A percentile compares a stretch with the other conserved stretches of the same genome.
Evolutionary conservation across 768 basidiomycete species (phyloP).

Genomic region (Lactarius hengduanensis): DNA sequence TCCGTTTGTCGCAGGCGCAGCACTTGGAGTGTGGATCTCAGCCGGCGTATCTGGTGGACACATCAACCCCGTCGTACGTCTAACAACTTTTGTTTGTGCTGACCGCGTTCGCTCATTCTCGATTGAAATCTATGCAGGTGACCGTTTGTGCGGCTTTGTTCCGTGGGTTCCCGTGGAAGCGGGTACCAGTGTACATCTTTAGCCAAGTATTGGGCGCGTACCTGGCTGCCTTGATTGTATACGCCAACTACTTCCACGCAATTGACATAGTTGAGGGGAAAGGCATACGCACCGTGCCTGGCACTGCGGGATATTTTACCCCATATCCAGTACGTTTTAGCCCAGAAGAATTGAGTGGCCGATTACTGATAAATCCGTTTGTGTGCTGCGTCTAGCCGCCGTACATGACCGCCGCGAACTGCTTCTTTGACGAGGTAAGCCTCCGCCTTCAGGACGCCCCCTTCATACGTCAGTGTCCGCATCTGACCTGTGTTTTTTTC

Average conservation of each 20-base stretch:
- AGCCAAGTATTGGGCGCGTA: slow-evolving; percentile 61
- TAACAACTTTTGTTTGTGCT: no score
- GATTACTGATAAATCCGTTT: neutral
- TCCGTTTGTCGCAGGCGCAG: slow-evolving; percentile 40
- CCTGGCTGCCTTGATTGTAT: slow-evolving; percentile 56
- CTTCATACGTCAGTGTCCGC: neutral
- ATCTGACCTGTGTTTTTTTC: neutral
- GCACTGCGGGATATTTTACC: slow-evolving; percentile 55
- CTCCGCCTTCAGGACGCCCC: no score
- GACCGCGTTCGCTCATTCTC: neutral
- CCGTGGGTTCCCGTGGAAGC: slow-evolving; percentile 75
- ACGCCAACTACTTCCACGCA: slow-evolving; percentile 64
- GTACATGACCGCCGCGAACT: slow-evolving; percentile 43
- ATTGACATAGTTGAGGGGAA: slow-evolving; percentile 59
- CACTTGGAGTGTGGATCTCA: slow-evolving; percentile 66
- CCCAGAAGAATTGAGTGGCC: neutral
- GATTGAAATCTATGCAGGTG: slow-evolving; percentile 40
- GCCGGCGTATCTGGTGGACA: slow-evolving; percentile 71
- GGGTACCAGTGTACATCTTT: slow-evolving; percentile 67
- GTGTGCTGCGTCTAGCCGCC: slow-evolving; percentile 32
- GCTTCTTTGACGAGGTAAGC: slow-evolving; percentile 46
- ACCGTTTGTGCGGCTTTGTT: slow-evolving; percentile 68
- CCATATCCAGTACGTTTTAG: slow-evolving; percentile 53
- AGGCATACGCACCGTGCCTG: slow-evolving; percentile 50
- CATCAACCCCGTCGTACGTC: slow-evolving; percentile 37